Base-by-base conservation (phyloP, 2,329 filamentous ascomycete genomes). In the Microdochium bolleyi region DNA sequence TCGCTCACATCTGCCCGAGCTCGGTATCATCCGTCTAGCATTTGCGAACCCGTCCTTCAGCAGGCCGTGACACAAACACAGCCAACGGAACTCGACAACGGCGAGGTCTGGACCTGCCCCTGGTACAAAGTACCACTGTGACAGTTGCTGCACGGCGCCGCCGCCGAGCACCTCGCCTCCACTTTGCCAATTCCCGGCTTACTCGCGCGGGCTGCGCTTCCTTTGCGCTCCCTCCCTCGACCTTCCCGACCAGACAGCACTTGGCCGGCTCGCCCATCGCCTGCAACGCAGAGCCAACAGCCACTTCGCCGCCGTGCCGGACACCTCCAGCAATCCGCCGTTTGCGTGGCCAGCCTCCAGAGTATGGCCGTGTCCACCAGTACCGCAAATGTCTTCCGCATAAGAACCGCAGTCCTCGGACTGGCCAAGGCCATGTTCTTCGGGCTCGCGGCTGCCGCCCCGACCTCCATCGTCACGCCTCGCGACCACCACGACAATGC, bases 371-470 rank as follows among this genome's bases (percentile, higher is more conserved):
- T 21, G 48, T 49, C 48, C 24, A n/a, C 48, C 24, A 11, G 48
- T 3, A 49, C 24, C 24, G 48, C 25, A 22, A 25, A 49, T 49
- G 54, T 74, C 55, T 67, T 67, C 57, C 67, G 69, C 55, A 60
- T 72, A 50, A 73, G 78, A 56, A 73, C 77, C 32, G 71, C 73
- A 54, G 68, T 80, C 52, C 67, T 84, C 52, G 70, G 74, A 55
- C 59, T 82, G 24, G 73, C 73, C 19, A 75, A 72, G 62, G 55
- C 65, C 60, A 41, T 61, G 24, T 62, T 59, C 27, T 58, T 72
- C 49, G 64, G 58, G 48, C 52, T 61, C 10, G 65, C 66, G 38
- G 51, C 71, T 11, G 77, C 73, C 38, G 68, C 75, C 3, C 75
- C 77, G 11, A 74, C 74, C 16, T 77, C 78, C 1, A 53, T 79